Conservation (phyloP, 495 filamentous ascomycete species). For the Parathielavia hyrcaniae region DNA sequence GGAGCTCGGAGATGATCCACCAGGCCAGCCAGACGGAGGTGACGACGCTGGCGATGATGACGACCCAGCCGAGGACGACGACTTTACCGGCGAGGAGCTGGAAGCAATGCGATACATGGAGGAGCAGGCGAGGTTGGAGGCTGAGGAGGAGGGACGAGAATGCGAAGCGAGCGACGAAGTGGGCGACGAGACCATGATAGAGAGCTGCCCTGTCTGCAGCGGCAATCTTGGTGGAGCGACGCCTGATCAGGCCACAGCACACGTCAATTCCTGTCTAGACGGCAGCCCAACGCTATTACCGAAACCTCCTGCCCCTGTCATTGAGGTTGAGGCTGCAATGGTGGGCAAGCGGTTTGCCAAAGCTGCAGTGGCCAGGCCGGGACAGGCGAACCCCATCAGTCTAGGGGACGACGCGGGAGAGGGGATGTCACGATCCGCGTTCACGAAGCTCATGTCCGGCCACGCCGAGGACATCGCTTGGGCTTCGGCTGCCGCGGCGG, state of each 20-base stretch:
- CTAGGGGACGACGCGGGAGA: constrained; percentile 32
- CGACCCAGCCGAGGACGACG: constrained; percentile 42
- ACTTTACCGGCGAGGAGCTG: constrained; percentile 57
- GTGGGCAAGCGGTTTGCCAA: constrained; percentile 54
- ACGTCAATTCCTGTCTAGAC: constrained; percentile 93
- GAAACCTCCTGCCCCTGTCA: constrained; percentile 12
- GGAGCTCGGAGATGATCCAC: too few species aligned
- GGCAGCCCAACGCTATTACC: constrained; percentile 56
- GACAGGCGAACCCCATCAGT: constrained; percentile 67
- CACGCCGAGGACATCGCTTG: constrained; percentile 88
- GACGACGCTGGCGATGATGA: constrained; percentile 48
- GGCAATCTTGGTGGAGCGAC: constrained; percentile 52
- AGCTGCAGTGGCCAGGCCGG: constrained; percentile 65
- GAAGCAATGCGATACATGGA: constrained; percentile 56
- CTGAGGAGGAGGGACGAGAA: constrained; percentile 41
- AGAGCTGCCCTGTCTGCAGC: constrained; percentile 71
- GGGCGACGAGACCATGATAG: constrained; percentile 27
- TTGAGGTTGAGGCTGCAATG: constrained; percentile 35
- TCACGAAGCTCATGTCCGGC: constrained; percentile 83
- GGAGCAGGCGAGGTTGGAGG: constrained; percentile 55
- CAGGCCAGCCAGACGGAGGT: too few species aligned
- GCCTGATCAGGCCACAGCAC: constrained; percentile 56
- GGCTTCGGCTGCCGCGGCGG: constrained; percentile 75
- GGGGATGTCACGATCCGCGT: constrained; percentile 55
- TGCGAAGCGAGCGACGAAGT: constrained; percentile 18